phyloP scores from a whole-genome alignment of 2,329 filamentous ascomycete species.

The Colletotrichum tamarilloi region DNA sequence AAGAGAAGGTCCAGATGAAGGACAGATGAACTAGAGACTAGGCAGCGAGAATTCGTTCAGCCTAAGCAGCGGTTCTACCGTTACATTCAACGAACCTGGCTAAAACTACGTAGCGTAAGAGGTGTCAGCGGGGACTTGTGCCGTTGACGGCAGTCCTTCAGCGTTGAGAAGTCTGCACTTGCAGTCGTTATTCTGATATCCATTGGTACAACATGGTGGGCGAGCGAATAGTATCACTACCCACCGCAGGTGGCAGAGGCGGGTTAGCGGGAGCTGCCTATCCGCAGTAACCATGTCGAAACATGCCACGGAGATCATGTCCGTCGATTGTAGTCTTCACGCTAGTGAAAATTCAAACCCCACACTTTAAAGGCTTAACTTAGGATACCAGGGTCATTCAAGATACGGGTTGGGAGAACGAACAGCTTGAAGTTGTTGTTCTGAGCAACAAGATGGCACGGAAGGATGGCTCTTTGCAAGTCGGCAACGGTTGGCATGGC shows the following conservation, averaged over 20 bases:
- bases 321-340: background rate
- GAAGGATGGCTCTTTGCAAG: background rate
- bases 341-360: background rate
- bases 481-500: background rate
- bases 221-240: background rate
- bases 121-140: background rate
- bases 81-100: background rate
- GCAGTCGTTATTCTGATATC: background rate
- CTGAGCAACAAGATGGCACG: background rate
- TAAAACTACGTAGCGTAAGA: background rate
- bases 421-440: background rate
- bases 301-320: background rate
- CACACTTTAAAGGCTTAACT: background rate
- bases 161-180: background rate
- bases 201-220: background rate
- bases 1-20: background rate
- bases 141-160: background rate
- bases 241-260: background rate
- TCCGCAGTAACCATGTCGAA: too few species aligned
- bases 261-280: background rate
- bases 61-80: background rate
- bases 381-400: background rate
- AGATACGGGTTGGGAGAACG: background rate
- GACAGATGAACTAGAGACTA: background rate
- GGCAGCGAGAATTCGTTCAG: background rate